Evolutionary conservation across 805 yeast genomes (phyloP), one percentile per base, ranked within the genome.

Genomic region (Danielia reshetovae): DNA sequence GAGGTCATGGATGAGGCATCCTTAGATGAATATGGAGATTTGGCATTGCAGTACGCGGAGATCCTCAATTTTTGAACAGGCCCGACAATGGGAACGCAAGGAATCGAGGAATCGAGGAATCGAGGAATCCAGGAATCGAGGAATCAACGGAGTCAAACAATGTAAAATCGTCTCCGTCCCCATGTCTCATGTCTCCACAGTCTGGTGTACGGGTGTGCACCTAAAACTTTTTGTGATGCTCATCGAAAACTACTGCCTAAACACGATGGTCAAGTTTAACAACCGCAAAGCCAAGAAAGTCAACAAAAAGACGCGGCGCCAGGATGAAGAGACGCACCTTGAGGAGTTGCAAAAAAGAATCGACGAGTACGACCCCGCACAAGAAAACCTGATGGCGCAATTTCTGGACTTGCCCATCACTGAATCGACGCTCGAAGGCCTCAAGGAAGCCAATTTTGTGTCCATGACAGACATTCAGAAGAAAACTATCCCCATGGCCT

Each of bases 401-500:
- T 88, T 88, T 55, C 70, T 71, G 34, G 89, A 89, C 39, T 68
- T 89, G n/a, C 96, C 97, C 7, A 56, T 89, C 18, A 74, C 88
- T 3, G 54, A 63, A 7, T 65, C 67, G 3, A 81, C 95, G 10
- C 48, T 79, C 9, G 72, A 71, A 40, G 97, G 97, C 2, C 62
- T 93, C 26, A 77, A 74, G 40, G 85, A 78, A 35, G 72, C 94
- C n/a, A 82, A 86, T 34, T 93, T 82, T 56, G 70, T 84, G 2
- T 71, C 77, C 8, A 59, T 89, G 65, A 93, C 98, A 0, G 95
- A 85, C 27, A 85, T 93, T 38, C 99, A 93, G 52, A 76, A 72
- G 40, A 78, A 77, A 30, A 70, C 96, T 5, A 84, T 93, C 18
- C 84, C 94, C 0, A 61, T 72, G 10, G 78, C 93, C 1, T 62